phyloP scores from a whole-genome alignment of 768 basidiomycete species.

The Boletus rubescentipes region DNA sequence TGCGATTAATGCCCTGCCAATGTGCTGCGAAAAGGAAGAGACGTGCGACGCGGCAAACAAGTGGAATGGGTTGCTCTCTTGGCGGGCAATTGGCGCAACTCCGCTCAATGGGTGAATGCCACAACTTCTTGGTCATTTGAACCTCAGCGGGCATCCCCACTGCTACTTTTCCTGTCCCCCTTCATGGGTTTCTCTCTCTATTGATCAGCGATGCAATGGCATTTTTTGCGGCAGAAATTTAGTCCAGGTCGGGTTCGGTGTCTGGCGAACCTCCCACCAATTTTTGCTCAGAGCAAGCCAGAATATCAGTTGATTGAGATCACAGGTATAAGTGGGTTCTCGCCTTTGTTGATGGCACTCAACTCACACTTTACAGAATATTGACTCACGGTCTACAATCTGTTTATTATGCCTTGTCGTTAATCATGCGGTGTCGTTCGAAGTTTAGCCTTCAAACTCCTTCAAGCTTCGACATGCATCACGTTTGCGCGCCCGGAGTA shows the following conservation, averaged over 20 bases:
- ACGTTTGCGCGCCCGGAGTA: not conserved
- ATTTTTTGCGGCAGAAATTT: not conserved
- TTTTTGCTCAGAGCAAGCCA: not conserved
- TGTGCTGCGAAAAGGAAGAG: not conserved
- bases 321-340: not conserved
- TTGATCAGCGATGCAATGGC: not conserved
- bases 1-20: constrained; percentile 1
- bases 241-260: no score
- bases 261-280: no score
- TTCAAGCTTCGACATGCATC: not conserved
- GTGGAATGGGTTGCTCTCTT: not conserved
- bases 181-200: not conserved
- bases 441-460: not conserved
- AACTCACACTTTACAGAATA: not conserved
- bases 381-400: not conserved
- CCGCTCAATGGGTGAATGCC: constrained; percentile 18
- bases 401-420: no score
- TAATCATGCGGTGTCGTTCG: not conserved
- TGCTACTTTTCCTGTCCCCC: not conserved
- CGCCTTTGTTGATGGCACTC: not conserved
- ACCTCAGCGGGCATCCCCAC: constrained; percentile 1
- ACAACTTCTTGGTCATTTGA: constrained; percentile 1
- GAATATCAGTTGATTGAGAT: not conserved
- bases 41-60: not conserved
- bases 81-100: constrained; percentile 12